phyloP scores from a whole-genome alignment of 805 yeast genomes.

The Tetrapisispora iriomotensis region DNA sequence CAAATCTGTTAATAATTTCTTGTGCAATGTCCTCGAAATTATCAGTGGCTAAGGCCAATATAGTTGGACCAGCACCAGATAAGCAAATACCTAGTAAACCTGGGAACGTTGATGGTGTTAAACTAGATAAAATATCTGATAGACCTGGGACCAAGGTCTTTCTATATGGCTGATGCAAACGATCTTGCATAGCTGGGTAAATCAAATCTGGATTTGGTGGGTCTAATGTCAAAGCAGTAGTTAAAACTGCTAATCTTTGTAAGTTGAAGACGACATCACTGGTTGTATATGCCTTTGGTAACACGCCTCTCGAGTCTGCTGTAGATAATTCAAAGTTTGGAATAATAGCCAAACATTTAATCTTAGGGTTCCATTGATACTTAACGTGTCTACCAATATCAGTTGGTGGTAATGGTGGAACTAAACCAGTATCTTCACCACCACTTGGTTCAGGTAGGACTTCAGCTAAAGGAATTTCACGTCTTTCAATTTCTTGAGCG shows the following conservation, averaged over 20 bases:
- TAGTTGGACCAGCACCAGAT: slow-evolving; percentile 98
- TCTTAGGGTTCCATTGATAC: slow-evolving; percentile 70
- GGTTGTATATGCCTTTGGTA: slow-evolving; percentile 70
- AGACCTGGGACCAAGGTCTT: slow-evolving; percentile 87
- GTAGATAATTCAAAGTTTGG: slow-evolving; percentile 94
- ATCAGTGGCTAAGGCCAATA: slow-evolving; percentile 82
- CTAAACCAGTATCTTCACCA: slow-evolving; percentile 55
- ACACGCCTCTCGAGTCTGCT: slow-evolving; percentile 80
- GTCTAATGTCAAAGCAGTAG: slow-evolving; percentile 79
- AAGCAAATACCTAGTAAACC: slow-evolving; percentile 91
- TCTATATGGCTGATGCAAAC: slow-evolving; percentile 95
- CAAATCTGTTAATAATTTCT: slow-evolving; percentile 62
- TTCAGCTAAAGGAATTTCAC: slow-evolving; percentile 76
- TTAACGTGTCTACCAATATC: slow-evolving; percentile 83
- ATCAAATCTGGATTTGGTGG: slow-evolving; percentile 78
- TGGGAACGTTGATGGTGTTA: slow-evolving; percentile 72
- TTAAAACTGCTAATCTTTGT: slow-evolving; percentile 85
- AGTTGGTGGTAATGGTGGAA: slow-evolving; percentile 75
- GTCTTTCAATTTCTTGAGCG: slow-evolving; percentile 59
- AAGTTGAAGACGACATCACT: slow-evolving; percentile 84
- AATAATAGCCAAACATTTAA: slow-evolving; percentile 83
- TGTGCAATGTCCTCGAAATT: slow-evolving; percentile 76
- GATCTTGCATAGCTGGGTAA: slow-evolving; percentile 93
- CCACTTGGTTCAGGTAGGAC: slow-evolving; percentile 74
- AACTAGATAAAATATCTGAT: slow-evolving; percentile 62